Evolutionary conservation across 2,329 filamentous ascomycete genomes (phyloP).

Genomic region (Botrytis fabae): DNA sequence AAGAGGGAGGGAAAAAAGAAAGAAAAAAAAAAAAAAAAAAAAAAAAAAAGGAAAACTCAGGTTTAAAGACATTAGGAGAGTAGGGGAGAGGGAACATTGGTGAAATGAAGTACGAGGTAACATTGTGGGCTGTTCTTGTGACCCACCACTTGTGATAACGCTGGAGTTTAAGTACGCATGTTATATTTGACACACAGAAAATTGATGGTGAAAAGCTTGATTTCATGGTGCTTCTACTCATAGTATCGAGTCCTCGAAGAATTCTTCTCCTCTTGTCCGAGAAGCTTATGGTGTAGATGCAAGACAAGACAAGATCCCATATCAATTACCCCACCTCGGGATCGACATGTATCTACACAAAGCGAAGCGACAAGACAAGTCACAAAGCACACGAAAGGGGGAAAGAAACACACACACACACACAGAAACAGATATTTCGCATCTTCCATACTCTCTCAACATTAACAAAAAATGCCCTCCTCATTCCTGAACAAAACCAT

Average conservation of each 20-base stretch:
- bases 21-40: background rate
- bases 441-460: background rate
- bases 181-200: background rate
- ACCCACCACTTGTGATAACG: background rate
- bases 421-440: background rate
- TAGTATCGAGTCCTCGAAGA: background rate
- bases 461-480: background rate
- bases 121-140: background rate
- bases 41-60: too few relatives aligned
- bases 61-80: background rate
- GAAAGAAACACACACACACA: background rate
- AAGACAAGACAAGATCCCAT: background rate
- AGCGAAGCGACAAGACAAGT: background rate
- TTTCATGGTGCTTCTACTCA: background rate
- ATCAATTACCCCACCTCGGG: background rate
- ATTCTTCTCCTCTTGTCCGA: too few relatives aligned
- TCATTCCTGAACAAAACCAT: conserved; percentile 32
- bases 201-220: background rate
- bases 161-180: background rate
- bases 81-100: background rate
- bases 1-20: background rate
- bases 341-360: background rate
- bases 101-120: background rate
- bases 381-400: background rate
- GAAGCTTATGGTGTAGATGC: background rate